Percentiles rank a stretch among this genome's conserved stretches.
Conservation (phyloP, 768 basidiomycete species). For the Naganishia antarctica region DNA sequence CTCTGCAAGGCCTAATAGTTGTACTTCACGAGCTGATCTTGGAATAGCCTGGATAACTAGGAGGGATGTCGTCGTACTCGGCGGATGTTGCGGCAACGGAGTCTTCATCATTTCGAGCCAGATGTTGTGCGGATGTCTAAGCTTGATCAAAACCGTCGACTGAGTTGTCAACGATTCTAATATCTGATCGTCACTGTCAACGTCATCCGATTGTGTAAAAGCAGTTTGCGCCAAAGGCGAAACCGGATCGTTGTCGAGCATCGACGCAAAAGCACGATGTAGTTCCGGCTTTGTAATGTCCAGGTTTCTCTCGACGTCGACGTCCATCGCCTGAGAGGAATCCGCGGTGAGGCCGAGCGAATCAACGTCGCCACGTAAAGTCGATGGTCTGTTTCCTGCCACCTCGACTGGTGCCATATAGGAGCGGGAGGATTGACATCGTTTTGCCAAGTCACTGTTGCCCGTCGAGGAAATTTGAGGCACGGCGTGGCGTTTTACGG, state of each 20-base stretch:
- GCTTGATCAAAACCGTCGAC: conserved; percentile 12
- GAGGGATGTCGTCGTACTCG: conserved; percentile 17
- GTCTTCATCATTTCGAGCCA: conserved; percentile 39
- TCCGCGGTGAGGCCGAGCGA: neutral
- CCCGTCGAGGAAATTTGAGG: neutral
- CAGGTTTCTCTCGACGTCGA: neutral
- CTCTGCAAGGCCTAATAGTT: neutral
- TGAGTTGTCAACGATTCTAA: neutral
- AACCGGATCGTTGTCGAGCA: neutral
- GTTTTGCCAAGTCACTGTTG: neutral
- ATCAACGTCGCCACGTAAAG: neutral
- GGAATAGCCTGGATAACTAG: conserved; percentile 41
- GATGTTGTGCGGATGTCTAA: conserved; percentile 1
- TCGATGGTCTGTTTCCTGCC: no score
- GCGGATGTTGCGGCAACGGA: conserved; percentile 30
- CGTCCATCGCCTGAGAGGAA: neutral
- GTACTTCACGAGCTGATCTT: conserved; percentile 24
- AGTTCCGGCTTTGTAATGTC: neutral
- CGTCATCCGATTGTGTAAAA: neutral
- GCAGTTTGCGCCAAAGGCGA: neutral
- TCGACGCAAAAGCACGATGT: neutral
- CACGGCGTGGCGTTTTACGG: neutral
- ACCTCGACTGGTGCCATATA: no score
- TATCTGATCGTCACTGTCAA: neutral
- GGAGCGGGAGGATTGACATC: neutral